phyloP scores from a whole-genome alignment of 1,284 basidiomycete genomes.

The Coriolopsis trogii region DNA sequence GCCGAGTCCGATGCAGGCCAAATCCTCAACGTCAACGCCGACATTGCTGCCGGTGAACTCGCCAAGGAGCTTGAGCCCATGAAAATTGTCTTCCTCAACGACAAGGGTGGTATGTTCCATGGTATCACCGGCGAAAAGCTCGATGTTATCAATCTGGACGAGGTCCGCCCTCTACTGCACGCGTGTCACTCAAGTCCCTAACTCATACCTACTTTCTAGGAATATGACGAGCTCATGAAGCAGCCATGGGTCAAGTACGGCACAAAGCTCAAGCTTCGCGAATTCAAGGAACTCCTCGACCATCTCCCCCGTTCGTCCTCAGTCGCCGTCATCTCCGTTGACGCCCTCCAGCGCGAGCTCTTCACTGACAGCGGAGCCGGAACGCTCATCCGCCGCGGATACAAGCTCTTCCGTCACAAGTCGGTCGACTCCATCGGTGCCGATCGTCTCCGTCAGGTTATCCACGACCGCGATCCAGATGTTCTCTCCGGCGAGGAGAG shows the following conservation, averaged over 20 bases:
- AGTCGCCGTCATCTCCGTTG: constrained; percentile 96
- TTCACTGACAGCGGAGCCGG: constrained; percentile 99
- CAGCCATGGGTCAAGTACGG: constrained; percentile 99
- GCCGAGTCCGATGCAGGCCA: constrained; percentile 93
- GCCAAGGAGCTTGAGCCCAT: constrained; percentile 97
- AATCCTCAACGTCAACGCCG: constrained; percentile 96
- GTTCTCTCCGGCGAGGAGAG: constrained; percentile 84
- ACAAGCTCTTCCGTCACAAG: constrained; percentile 94
- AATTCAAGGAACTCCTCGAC: constrained; percentile 99
- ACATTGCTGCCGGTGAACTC: constrained; percentile 94
- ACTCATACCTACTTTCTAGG: constrained; percentile 46
- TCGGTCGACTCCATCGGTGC: constrained; percentile 86
- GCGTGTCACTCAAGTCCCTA: background rate
- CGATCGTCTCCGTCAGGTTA: constrained; percentile 90
- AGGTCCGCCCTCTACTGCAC: constrained; percentile 51
- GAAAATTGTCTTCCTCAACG: constrained; percentile 99
- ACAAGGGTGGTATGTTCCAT: constrained; percentile 98
- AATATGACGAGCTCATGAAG: constrained; percentile 97
- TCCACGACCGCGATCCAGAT: constrained; percentile 94
- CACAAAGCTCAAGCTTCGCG: constrained; percentile 98
- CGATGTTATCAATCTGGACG: constrained; percentile 96
- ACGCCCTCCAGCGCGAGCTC: constrained; percentile 95
- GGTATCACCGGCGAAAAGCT: constrained; percentile 95
- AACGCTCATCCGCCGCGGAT: constrained; percentile 95
- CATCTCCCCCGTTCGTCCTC: constrained; percentile 98